Base-by-base conservation (phyloP, 2,329 filamentous ascomycete species). In the Podosphaera xanthii region DNA sequence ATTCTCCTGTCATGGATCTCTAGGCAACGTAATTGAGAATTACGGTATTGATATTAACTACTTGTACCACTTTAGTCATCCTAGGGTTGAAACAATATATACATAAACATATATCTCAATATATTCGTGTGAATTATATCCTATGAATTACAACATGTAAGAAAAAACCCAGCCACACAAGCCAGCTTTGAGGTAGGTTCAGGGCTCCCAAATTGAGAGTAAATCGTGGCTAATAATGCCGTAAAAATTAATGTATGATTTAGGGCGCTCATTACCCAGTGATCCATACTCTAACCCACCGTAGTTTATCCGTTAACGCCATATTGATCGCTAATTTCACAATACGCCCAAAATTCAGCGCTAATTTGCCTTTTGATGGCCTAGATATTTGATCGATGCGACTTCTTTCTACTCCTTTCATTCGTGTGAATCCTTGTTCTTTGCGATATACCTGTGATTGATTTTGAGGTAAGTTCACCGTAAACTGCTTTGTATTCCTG, bases 401-500 rank as follows among this genome's bases (percentile, higher is more conserved):
- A 14, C 40, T 14, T 44, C n/a, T 12, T 44, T 12, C 40, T 44
- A 44, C 40, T 14, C 10, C 40, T 44, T 44, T 44, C 40, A 44
- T 44, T 7, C 3, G 10, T 7, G n/a, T 44, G 9, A 44, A 8
- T 44, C n/a, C 40, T 6, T 44, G 40, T 44, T 12, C 10, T 44
- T 44, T 44, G 40, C 10, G 40, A 44, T 12, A 12, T 8, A 44
- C 5, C 40, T 12, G 40, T 4, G 10, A 44, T 44, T 4, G 40
- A 44, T 12, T 44, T 44, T 44, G 40, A 12, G 40, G 40, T 1
- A 7, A 65, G 49, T 38, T 65, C 61, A 8, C 66, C 66, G 55
- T 61, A 68, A n/a, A 36, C 58, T 30, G 62, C 60, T 59, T 77
- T 81, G 70, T 85, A 83, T 60, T 70, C 71, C 67, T 80, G 75